Conservation (phyloP, 768 basidiomycete species). For the Leucosporidium scottii region DNA sequence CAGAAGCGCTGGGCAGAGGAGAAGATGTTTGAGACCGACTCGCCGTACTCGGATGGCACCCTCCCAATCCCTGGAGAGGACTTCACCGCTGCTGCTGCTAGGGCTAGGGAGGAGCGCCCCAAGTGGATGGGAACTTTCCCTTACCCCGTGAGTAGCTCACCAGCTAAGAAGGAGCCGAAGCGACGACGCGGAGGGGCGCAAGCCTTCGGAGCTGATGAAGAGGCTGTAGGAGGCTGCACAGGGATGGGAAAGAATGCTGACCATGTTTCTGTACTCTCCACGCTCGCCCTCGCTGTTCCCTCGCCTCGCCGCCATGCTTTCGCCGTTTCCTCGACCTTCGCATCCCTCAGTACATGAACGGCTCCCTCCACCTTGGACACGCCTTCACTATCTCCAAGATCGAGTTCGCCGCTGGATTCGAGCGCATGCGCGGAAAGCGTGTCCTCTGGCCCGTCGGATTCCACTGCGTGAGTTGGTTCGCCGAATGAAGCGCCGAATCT, state of each 20-base stretch:
- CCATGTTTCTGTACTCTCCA: too few species aligned
- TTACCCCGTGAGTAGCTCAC: constrained; percentile 49
- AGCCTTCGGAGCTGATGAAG: too few species aligned
- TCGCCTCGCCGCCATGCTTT: too few species aligned
- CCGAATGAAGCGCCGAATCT: not conserved
- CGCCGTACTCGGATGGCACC: constrained; percentile 60
- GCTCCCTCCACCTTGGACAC: constrained; percentile 91
- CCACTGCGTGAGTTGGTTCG: constrained; percentile 52
- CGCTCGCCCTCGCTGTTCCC: too few species aligned
- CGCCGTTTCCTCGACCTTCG: too few species aligned
- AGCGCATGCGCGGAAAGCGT: constrained; percentile 88
- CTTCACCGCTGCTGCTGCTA: constrained; percentile 48
- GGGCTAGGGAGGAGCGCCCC: constrained; percentile 69
- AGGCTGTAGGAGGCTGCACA: too few species aligned
- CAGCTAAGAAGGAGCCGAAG: not conserved
- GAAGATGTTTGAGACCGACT: constrained; percentile 73
- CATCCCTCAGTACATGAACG: constrained; percentile 75
- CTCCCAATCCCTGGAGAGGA: constrained; percentile 45
- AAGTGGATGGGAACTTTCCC: constrained; percentile 99
- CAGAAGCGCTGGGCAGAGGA: constrained; percentile 73
- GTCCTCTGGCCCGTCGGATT: constrained; percentile 96
- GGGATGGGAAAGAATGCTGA: not conserved
- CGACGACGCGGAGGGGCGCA: too few species aligned
- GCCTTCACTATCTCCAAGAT: constrained; percentile 98
- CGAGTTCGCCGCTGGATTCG: constrained; percentile 91